These are phyloP conservation scores for Penicillium parvum DNA, from an alignment of 495 filamentous ascomycete species.

Conservation along the genomic window DNA sequence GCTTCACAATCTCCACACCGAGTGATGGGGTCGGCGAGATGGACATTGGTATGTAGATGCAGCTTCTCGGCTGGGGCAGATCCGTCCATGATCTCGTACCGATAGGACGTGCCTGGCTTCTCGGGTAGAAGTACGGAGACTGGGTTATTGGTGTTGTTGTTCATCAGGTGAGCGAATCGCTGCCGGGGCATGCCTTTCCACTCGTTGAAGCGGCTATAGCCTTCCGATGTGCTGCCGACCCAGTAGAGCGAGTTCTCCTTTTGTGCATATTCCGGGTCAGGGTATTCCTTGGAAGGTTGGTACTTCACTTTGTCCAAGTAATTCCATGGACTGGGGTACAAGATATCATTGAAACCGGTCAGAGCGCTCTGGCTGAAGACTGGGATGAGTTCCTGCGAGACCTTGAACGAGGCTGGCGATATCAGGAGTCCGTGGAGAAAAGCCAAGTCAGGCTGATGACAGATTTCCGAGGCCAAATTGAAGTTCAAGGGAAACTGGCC, in stretches of 20 bases:
- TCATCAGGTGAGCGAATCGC: constrained; percentile 51
- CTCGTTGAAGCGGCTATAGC: constrained; percentile 44
- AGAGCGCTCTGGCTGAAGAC: constrained; percentile 72
- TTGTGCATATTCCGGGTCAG: constrained; percentile 35
- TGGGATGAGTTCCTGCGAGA: constrained; percentile 60
- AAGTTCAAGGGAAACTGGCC: constrained; percentile 63
- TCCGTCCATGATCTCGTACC: constrained; percentile 36
- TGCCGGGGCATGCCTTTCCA: constrained; percentile 60
- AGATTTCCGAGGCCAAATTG: constrained; percentile 60
- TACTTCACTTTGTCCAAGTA: constrained; percentile 48
- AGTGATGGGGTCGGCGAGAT: constrained; percentile 47
- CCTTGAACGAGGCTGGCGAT: constrained; percentile 57
- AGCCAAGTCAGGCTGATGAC: constrained; percentile 76
- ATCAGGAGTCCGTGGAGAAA: constrained; percentile 68
- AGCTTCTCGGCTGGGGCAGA: constrained; percentile 25
- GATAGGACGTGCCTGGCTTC: constrained; percentile 26
- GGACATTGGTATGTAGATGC: constrained; percentile 34
- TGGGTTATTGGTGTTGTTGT: constrained; percentile 46
- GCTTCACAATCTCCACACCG: constrained; percentile 56
- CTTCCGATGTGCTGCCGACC: constrained; percentile 55
- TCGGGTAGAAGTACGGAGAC: constrained; percentile 39
- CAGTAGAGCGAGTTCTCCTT: constrained; percentile 49
- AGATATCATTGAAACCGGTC: constrained; percentile 48
- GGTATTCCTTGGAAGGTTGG: constrained; percentile 30
- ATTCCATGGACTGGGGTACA: constrained; percentile 48